Evolutionary conservation across 495 filamentous ascomycete genomes (phyloP), one percentile per base, ranked within the genome.

Genomic region (Cercophora sp.): DNA sequence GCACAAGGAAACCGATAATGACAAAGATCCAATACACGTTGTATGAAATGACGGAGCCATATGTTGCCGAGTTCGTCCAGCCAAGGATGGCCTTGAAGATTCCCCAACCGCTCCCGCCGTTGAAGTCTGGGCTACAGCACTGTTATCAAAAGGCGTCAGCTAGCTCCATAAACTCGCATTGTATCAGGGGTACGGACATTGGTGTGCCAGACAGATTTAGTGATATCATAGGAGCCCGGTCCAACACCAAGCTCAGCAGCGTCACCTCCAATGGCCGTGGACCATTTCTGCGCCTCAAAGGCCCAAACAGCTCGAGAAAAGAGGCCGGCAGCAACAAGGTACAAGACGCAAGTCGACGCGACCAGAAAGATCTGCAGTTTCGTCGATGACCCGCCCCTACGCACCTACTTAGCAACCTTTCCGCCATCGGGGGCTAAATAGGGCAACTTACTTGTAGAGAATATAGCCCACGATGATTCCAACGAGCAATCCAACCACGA

Each of bases 21-120:
- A 90, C 76, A 10, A 68, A 68, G 23, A 95, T 69, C 87, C 80
- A 96, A 73, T 95, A 96, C 4, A 94, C 22, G 60, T 96, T 94
- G 71, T 96, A 96, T 3, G 85, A 82, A 52, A 96, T 82, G 32
- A 93, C 86, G 0, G 83, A 85, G 41, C 83, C 88, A 50, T 92
- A 89, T 0, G 89, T 92, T 1, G 89, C 91, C 0, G 87, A 87
- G 68, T 96, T 96, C 51, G 83, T 81, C 91, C 91, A 96, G 19
- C 91, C 91, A 8, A 89, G 65, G 43, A 84, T 69, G 15, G 87
- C 83, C 55, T 92, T 94, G 75, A 96, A 94, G 62, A 96, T 81
- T 37, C 89, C 90, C 91, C 91, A 96, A 20, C 89, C 89, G 37
- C 81, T 82, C 15, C 88, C 89, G 26, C 87, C 87, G 46, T 83